A percentile compares a stretch with the other conserved stretches of the same genome.
These are phyloP conservation scores for Aurinia saxatilis DNA, from an alignment of 345 rosid species.

Conservation along the genomic window DNA sequence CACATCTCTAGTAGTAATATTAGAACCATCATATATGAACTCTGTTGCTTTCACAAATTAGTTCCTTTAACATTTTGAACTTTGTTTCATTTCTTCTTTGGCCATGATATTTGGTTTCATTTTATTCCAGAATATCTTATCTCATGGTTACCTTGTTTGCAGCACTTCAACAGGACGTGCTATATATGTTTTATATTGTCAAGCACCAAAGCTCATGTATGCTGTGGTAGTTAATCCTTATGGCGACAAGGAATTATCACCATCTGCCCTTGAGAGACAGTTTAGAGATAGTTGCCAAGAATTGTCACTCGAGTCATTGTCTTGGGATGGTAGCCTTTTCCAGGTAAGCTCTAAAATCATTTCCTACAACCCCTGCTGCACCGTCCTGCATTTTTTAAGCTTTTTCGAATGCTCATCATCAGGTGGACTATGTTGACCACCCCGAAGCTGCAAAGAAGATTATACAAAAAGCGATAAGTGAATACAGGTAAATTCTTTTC, in stretches of 20 bases:
- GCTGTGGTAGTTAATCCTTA: slow-evolving; percentile 72
- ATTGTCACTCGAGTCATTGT: slow-evolving; percentile 44
- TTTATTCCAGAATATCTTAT: background rate
- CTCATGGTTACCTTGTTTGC: slow-evolving; percentile 23
- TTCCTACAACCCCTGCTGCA: slow-evolving; percentile 1
- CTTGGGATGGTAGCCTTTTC: slow-evolving; percentile 39
- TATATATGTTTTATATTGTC: slow-evolving; percentile 57
- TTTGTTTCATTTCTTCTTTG: background rate
- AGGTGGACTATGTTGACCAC: slow-evolving; percentile 78
- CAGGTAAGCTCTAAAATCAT: slow-evolving; percentile 40
- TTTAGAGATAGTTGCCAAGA: slow-evolving; percentile 80
- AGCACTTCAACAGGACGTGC: slow-evolving; percentile 79
- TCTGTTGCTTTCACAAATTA: background rate
- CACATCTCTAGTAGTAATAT: background rate
- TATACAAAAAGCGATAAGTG: slow-evolving; percentile 69
- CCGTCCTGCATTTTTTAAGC: slow-evolving; percentile 12
- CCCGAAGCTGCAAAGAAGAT: slow-evolving; percentile 65
- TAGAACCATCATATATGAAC: background rate
- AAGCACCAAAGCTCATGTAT: slow-evolving; percentile 40
- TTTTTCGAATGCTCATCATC: slow-evolving; percentile 20
- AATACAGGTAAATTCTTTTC: slow-evolving; percentile 49
- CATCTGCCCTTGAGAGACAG: slow-evolving; percentile 72
- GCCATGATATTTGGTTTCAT: background rate
- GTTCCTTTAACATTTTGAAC: background rate
- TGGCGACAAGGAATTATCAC: slow-evolving; percentile 53